Evolutionary conservation across 306 rosid species (phyloP).

Genomic region (Cucumis melo): DNA sequence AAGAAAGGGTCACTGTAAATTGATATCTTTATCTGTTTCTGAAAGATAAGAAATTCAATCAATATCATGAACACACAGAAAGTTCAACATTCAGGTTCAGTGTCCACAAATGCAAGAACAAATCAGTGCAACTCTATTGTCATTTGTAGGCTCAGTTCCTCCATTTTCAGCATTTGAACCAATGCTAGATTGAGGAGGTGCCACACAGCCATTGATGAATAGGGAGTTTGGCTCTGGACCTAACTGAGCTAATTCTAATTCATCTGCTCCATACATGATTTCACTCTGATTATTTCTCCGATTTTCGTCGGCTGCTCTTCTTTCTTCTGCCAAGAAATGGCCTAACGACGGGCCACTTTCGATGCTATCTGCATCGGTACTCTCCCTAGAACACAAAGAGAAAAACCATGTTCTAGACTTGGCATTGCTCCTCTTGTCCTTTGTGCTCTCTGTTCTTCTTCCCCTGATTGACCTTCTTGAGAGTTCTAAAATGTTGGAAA

Average conservation of each 20-base stretch:
- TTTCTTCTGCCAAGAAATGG: slow-evolving; percentile 40
- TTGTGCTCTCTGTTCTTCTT: slow-evolving; percentile 21
- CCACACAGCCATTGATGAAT: slow-evolving; percentile 34
- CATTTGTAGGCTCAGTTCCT: neutral
- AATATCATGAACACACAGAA: neutral
- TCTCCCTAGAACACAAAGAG: slow-evolving; percentile 24
- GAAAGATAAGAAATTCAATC: neutral
- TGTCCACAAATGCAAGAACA: slow-evolving; percentile 30
- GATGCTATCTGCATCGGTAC: slow-evolving; percentile 19
- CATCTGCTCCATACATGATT: slow-evolving; percentile 24
- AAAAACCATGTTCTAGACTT: slow-evolving; percentile 27
- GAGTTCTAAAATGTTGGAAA: slow-evolving; percentile 42
- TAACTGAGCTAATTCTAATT: slow-evolving; percentile 16
- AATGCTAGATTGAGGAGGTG: slow-evolving; percentile 33
- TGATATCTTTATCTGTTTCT: neutral
- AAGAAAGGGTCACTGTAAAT: neutral
- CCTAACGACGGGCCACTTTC: slow-evolving; percentile 26
- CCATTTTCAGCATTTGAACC: slow-evolving; percentile 15
- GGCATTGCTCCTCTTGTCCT: slow-evolving; percentile 19
- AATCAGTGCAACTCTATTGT: slow-evolving; percentile 15
- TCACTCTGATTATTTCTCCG: slow-evolving; percentile 16
- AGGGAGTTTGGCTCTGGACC: slow-evolving; percentile 27
- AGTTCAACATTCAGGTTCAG: neutral
- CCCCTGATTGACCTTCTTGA: slow-evolving; percentile 52
- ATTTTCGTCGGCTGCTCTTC: slow-evolving; percentile 29